Conservation (phyloP, 2,329 filamentous ascomycete genomes). For the Ilyonectria destructans region DNA sequence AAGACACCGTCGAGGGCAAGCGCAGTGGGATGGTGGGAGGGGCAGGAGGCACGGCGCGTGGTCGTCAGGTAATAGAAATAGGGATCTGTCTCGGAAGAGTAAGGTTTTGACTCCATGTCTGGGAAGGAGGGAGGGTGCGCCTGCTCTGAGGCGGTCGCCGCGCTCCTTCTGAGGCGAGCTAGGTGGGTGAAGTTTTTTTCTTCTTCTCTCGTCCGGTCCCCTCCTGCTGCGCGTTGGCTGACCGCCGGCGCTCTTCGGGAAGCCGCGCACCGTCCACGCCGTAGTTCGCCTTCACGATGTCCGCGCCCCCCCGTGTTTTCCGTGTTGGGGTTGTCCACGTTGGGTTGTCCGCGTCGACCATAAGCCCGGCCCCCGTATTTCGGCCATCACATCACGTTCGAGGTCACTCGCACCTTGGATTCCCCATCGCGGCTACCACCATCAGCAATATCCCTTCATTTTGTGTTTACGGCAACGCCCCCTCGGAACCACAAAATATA, state of each 20-base stretch:
- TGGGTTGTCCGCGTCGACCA: not conserved
- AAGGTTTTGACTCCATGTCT: conserved; percentile 26
- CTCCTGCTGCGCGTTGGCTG: conserved; percentile 13
- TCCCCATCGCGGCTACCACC: conserved; percentile 30
- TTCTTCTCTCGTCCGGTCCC: not conserved
- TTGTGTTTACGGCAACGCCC: conserved; percentile 19
- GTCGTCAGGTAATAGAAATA: conserved; percentile 34
- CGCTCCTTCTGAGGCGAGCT: not conserved
- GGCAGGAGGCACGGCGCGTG: conserved; percentile 21
- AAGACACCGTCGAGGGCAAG: not conserved
- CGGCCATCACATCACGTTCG: not conserved
- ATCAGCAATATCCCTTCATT: conserved; percentile 22
- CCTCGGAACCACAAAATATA: conserved; percentile 13
- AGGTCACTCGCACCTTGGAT: conserved; percentile 13
- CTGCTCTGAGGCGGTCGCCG: conserved; percentile 5
- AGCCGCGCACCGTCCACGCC: conserved; percentile 19
- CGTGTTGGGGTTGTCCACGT: conserved; percentile 16
- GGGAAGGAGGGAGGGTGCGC: conserved; percentile 32
- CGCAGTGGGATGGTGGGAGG: conserved; percentile 32
- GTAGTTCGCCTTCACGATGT: conserved; percentile 30
- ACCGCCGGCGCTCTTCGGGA: conserved; percentile 32
- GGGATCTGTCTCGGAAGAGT: conserved; percentile 19
- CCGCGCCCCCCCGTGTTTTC: conserved; percentile 12
- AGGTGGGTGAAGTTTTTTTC: conserved; percentile 11
- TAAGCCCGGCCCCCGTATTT: not conserved